A percentile compares a stretch with the other conserved stretches of the same genome.
Evolutionary conservation across 2,329 filamentous ascomycete species (phyloP).

Genomic region (Colletotrichum tanaceti): DNA sequence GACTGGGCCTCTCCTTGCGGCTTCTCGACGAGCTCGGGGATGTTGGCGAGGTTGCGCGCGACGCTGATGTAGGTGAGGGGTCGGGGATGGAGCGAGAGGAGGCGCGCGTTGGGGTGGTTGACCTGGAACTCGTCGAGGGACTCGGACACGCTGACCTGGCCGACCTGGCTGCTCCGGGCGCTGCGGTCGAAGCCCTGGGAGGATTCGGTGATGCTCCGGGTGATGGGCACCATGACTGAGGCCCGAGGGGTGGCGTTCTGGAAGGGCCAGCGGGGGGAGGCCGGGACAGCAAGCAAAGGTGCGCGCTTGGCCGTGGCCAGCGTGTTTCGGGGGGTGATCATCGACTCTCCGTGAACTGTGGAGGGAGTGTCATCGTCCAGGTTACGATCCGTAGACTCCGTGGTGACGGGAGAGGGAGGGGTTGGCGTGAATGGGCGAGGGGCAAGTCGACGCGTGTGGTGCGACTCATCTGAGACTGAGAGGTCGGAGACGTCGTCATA

Average conservation of each 20-base stretch:
- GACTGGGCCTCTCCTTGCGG: neutral
- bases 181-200: neutral
- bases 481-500: constrained; percentile 1
- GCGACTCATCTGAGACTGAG: neutral
- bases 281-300: neutral
- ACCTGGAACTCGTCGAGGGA: constrained; percentile 36
- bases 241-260: constrained; percentile 31
- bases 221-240: constrained; percentile 27
- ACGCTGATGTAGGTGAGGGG: neutral
- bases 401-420: constrained; percentile 27
- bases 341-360: constrained; percentile 25
- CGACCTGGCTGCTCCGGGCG: neutral
- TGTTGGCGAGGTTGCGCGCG: constrained; percentile 1
- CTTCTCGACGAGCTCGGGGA: constrained; percentile 24
- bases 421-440: constrained; percentile 12
- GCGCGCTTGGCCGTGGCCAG: neutral
- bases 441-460: neutral
- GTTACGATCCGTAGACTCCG: constrained; percentile 17
- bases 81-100: constrained; percentile 24
- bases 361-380: constrained; percentile 23
- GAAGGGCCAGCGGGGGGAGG: constrained; percentile 34
- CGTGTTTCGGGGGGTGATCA: constrained; percentile 18
- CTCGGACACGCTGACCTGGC: constrained; percentile 29
- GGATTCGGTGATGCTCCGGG: constrained; percentile 13
- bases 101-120: constrained; percentile 27